These are phyloP conservation scores for Ananas comosus DNA, from an alignment of 176 grass and related monocot species.

Conservation along the genomic window DNA sequence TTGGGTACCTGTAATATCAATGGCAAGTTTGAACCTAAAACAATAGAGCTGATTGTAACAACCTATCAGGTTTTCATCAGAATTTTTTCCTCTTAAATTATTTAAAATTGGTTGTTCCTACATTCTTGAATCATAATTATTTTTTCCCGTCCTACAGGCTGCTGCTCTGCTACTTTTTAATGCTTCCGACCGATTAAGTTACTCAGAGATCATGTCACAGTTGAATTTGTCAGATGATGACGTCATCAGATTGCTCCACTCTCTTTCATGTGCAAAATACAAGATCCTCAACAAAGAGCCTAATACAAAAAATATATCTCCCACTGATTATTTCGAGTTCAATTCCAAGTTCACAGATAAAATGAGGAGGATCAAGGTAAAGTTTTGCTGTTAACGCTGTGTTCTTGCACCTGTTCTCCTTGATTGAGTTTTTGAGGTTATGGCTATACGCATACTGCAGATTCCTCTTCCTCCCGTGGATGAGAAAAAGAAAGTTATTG, in stretches of 20 bases:
- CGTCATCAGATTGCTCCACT: conserved; percentile 93
- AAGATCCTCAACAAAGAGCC: conserved; percentile 94
- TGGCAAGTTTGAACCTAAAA: conserved; percentile 67
- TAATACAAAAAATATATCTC: conserved; percentile 68
- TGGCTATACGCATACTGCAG: conserved; percentile 17
- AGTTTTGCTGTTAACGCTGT: not conserved
- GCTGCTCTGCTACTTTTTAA: conserved; percentile 84
- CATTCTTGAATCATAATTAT: not conserved
- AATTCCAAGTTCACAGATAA: conserved; percentile 92
- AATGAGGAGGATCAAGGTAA: conserved; percentile 96
- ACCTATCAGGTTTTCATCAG: conserved; percentile 61
- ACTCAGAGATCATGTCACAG: conserved; percentile 86
- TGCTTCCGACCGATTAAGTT: conserved; percentile 58
- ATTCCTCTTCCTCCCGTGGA: conserved; percentile 84
- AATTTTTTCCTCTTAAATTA: not conserved
- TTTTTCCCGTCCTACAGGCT: conserved; percentile 43
- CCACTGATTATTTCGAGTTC: conserved; percentile 70
- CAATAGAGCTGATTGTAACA: conserved; percentile 79
- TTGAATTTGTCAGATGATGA: conserved; percentile 94
- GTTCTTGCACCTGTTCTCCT: conserved; percentile 2
- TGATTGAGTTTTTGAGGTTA: not conserved
- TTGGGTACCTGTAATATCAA: conserved; percentile 87
- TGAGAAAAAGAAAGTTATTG: conserved; percentile 98
- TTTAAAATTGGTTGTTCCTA: not conserved
- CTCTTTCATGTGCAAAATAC: conserved; percentile 90